A percentile compares a stretch with the other conserved stretches of the same genome.
These are phyloP conservation scores for Acacia confusa DNA, from an alignment of 306 rosid genomes.

Conservation along the genomic window DNA sequence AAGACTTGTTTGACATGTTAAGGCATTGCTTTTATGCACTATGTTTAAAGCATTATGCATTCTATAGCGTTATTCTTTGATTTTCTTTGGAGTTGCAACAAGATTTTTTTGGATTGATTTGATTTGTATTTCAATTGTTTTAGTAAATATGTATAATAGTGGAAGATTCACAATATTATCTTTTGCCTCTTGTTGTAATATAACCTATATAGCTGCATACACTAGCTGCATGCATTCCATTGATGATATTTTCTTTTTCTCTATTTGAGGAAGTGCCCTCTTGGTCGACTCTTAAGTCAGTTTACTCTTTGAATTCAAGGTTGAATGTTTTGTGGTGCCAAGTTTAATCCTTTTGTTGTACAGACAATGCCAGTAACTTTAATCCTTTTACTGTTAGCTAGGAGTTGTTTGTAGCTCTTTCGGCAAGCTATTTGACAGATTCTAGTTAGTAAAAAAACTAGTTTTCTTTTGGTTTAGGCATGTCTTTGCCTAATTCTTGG, in stretches of 20 bases:
- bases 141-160: background rate
- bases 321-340: constrained; percentile 55
- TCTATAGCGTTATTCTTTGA: background rate
- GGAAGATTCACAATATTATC: constrained; percentile 15
- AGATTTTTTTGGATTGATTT: constrained; percentile 9
- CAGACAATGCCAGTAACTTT: constrained; percentile 84
- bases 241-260: background rate
- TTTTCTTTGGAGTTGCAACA: constrained; percentile 14
- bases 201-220: background rate
- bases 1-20: too few species aligned
- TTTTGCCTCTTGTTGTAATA: constrained; percentile 1
- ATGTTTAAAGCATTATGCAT: too few species aligned
- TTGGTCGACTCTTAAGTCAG: constrained; percentile 72
- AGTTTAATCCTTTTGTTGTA: constrained; percentile 60
- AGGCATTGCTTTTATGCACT: too few species aligned
- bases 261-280: constrained; percentile 55
- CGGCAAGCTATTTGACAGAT: constrained; percentile 49
- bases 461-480: background rate
- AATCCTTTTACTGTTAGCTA: constrained; percentile 62
- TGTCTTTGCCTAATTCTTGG: background rate
- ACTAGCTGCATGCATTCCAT: constrained; percentile 8
- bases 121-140: background rate
- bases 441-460: constrained; percentile 17
- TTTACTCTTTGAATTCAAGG: constrained; percentile 50
- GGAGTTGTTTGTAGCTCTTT: constrained; percentile 70